Base-by-base conservation (phyloP, 768 basidiomycete genomes). In the Lactarius vividus region DNA sequence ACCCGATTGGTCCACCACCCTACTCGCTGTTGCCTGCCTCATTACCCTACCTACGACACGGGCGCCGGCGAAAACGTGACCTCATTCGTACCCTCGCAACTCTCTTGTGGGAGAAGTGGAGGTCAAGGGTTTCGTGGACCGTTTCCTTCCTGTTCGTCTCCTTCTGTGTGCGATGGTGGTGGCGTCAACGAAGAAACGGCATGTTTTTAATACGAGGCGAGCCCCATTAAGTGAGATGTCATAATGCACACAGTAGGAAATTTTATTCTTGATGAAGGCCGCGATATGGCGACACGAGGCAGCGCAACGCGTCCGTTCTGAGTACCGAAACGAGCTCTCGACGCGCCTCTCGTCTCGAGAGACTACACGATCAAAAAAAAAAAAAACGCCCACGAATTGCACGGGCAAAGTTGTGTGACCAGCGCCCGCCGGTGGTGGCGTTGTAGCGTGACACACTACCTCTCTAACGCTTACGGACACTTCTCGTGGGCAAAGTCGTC, bases 31-130 rank as follows among this genome's bases (percentile, higher is more conserved):
- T 75, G 62, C 59, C 77, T 73, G 37, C 77, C 13, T 35, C 75
- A n/a, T 76, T 81, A 18, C 77, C 81, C 58, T 75, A 77, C 18
- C 79, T 88, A 68, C 81, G 80, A 42, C 80, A 85, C 73, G 87
- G 88, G 44, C 88, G 86, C 39, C 82, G 84, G 63, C 83, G 89
- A 61, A 88, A 87, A 67, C 82, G 88, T 69, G 89, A 91, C 73
- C 81, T 92, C 29, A 72, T 80, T 26, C 80, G 80, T 52, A 92
- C 90, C 2, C 81, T 92, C 31, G 78, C 79, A 3, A 72, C 79
- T 40, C 79, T 92, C 15, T 87, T 86, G 75, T 90, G 89, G 88
- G 76, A 79, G 67, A 82, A 84, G 37, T 91, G 90, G 89, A 44
- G 62, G 39, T 54, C 49, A 28, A 64, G 60, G 46, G 58, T 64